These are phyloP conservation scores for Centrapalus pauciflorus DNA, from an alignment of 129 eudicot species.

Conservation along the genomic window DNA sequence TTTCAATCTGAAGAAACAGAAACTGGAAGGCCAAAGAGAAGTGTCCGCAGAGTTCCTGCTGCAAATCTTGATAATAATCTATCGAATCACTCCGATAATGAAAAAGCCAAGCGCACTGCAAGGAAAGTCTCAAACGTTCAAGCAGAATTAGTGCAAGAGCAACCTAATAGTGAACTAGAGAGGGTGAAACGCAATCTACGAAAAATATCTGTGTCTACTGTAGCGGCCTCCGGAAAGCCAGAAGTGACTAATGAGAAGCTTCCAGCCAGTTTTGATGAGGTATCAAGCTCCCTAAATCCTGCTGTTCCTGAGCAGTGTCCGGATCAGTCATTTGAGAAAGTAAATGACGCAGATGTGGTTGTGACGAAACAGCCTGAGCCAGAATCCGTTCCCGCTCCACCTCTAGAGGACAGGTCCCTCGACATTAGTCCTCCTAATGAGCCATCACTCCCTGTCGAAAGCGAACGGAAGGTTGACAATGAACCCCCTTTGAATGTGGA, in stretches of 20 bases:
- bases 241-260: constrained; percentile 43
- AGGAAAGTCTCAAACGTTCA: constrained; percentile 33
- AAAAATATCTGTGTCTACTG: constrained; percentile 41
- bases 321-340: constrained; percentile 27
- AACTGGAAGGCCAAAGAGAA: constrained; percentile 46
- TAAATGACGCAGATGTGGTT: constrained; percentile 15
- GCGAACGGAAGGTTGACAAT: constrained; percentile 26
- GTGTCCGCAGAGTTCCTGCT: constrained; percentile 39
- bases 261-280: too few relatives aligned
- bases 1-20: constrained; percentile 36
- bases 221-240: constrained; percentile 22
- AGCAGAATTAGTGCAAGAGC: constrained; percentile 39
- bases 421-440: constrained; percentile 36
- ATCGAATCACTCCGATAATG: constrained; percentile 37
- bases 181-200: constrained; percentile 55
- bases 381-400: constrained; percentile 32
- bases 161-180: constrained; percentile 54
- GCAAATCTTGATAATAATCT: constrained; percentile 30
- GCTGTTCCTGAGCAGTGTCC: constrained; percentile 12
- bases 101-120: constrained; percentile 51
- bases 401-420: constrained; percentile 37
- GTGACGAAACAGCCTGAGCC: constrained; percentile 21
- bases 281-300: too few relatives aligned
- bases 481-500: constrained; percentile 28
- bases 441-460: constrained; percentile 21